These are phyloP conservation scores for Tolypocladium cylindrosporum DNA, from an alignment of 2,329 filamentous ascomycete genomes.

Conservation along the genomic window DNA sequence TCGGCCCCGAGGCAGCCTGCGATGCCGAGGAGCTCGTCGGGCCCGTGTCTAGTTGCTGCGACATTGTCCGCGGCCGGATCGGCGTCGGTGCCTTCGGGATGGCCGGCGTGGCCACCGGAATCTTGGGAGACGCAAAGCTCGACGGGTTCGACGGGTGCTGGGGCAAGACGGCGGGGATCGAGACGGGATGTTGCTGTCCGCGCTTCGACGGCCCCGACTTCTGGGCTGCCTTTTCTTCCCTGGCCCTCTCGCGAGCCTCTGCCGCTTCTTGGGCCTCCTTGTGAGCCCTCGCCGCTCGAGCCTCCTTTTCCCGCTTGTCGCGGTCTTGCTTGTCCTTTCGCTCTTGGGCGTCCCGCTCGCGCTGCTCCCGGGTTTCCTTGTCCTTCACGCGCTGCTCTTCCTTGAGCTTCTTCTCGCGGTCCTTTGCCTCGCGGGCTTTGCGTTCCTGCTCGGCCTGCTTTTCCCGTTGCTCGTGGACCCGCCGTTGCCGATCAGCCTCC, in stretches of 20 bases:
- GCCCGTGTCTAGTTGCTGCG: constrained; percentile 71
- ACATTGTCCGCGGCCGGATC: constrained; percentile 63
- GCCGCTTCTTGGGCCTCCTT: constrained; percentile 43
- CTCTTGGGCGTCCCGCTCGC: constrained; percentile 58
- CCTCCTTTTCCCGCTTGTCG: constrained; percentile 52
- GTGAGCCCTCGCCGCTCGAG: constrained; percentile 45
- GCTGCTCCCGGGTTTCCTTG: constrained; percentile 63
- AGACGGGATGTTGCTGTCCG: constrained; percentile 25
- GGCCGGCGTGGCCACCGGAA: constrained; percentile 68
- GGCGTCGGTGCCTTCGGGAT: constrained; percentile 77
- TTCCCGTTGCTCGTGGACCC: constrained; percentile 75
- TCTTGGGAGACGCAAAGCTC: constrained; percentile 65
- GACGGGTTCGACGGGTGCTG: constrained; percentile 49
- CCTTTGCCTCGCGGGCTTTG: constrained; percentile 52
- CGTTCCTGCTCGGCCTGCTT: constrained; percentile 77
- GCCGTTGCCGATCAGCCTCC: constrained; percentile 73
- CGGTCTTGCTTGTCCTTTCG: constrained; percentile 51
- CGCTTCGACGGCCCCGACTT: constrained; percentile 21
- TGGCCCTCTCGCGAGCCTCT: constrained; percentile 52
- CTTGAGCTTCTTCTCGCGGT: constrained; percentile 74
- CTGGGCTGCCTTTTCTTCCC: constrained; percentile 43
- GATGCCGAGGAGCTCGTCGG: constrained; percentile 61
- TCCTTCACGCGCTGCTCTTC: constrained; percentile 76
- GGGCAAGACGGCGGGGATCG: constrained; percentile 41
- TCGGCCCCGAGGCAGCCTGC: constrained; percentile 44